Base-by-base conservation (phyloP, 2,329 filamentous ascomycete genomes). In the Claviceps quebecensis region DNA sequence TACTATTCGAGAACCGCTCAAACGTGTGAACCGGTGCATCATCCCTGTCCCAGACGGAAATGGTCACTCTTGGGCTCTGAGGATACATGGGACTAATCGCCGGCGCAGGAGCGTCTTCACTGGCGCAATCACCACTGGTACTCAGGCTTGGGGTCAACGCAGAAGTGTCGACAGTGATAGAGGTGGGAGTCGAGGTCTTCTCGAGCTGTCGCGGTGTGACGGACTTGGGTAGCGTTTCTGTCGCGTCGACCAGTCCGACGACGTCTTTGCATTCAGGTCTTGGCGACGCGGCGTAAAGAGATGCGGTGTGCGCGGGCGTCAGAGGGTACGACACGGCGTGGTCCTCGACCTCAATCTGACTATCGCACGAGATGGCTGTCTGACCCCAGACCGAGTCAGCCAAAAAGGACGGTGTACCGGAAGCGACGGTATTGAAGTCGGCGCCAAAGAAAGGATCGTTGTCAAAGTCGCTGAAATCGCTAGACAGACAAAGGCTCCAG, bases 21-120 rank as follows among this genome's bases (percentile, higher is more conserved):
- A 70, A 56, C 6, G 67, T 63, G 48, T 69, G 69, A 13, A 68
- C 58, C 0, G 64, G 63, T 22, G 59, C 60, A 43, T 63, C 67
- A 51, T 69, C 74, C 54, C 67, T 69, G 45, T 71, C 75, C 73
- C 74, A 80, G 55, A 76, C 65, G 1, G 77, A 80, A 47, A 80
- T 74, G 5, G 72, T 78, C 19, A 81, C 74, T 29, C 71, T 70
- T 6, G 77, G 77, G 58, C 77, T 80, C 53, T 69, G 71, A 19
- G 65, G 61, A 36, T 67, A 62, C 71, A 75, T 76, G 50, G 65
- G 58, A 48, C 67, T 58, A 8, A 66, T 58, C 45, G 63, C 62
- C 2, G 69, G 65, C 4, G 64, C 68, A 38, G 70, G 58, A 43
- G 68, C 69, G 59, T 76, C 75, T 58, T 77, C 74, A 53, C 73